Conservation (phyloP, 1,284 basidiomycete genomes). For the Kwoniella shivajii region DNA sequence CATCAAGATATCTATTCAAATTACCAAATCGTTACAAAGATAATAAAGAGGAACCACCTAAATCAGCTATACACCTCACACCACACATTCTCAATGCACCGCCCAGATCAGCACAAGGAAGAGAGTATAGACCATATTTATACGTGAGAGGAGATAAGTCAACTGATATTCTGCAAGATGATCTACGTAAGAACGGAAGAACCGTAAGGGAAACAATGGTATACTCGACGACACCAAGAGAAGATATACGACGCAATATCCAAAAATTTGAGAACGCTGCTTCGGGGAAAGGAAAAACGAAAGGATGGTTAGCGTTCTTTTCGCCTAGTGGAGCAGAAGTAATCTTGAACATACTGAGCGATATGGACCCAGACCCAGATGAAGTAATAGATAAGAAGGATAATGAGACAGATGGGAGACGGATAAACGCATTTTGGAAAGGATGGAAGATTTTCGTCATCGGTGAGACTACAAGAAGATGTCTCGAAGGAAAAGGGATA, state of each 20-base stretch:
- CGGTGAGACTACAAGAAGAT: constrained; percentile 45
- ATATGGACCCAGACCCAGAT: neutral
- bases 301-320: constrained; percentile 47
- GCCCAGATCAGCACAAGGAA: constrained; percentile 3
- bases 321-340: constrained; percentile 43
- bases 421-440: neutral
- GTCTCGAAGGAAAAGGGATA: constrained; percentile 22
- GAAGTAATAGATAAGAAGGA: neutral
- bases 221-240: constrained; percentile 24
- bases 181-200: constrained; percentile 24
- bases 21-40: neutral
- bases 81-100: constrained; percentile 25
- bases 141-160: constrained; percentile 48
- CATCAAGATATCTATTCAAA: constrained; percentile 6
- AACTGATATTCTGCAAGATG: constrained; percentile 30
- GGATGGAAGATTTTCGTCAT: constrained; percentile 36
- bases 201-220: constrained; percentile 25
- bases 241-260: constrained; percentile 9
- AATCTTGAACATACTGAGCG: constrained; percentile 28
- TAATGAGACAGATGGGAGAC: neutral
- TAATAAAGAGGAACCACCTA: constrained; percentile 1
- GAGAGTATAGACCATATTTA: constrained; percentile 30
- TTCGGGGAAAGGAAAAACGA: neutral
- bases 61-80: constrained; percentile 20
- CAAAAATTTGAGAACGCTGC: neutral